Base-by-base conservation (phyloP, 2,329 filamentous ascomycete genomes). In the Colletotrichum sp. region DNA sequence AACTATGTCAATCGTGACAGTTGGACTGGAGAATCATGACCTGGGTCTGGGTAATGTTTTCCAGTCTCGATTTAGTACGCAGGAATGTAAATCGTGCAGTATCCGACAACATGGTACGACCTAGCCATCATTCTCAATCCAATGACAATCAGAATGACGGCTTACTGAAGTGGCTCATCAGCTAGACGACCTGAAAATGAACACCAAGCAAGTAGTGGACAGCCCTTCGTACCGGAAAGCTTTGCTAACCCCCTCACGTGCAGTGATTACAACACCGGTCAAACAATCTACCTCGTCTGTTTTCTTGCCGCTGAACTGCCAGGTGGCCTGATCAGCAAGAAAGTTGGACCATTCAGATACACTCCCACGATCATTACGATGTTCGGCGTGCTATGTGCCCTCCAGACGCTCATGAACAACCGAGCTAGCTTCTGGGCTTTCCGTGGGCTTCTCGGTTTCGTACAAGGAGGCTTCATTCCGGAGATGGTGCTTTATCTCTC, bases 41-140 rank as follows among this genome's bases (percentile, higher is more conserved):
- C 10, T 64, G 60, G 60, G 87, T 64, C n/a, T 64, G 60, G 38
- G 13, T 70, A 13, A 34, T 30, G 83, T 93, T 93, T 82, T 92
- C 93, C 73, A 90, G 90, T 0, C 85, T 93, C 8, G 91, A 93
- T 79, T 84, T 93, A 6, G 92, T 93, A 80, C 86, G 92, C 65
- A 91, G 91, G 66, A 94, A 93, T 79, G 84, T 93, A 79, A 87
- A 86, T 70, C 92, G 92, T 78, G 92, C 91, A 5, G 83, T 91
- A 30, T 91, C 90, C 3, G 92, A 93, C 80, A 90, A 91, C 78
- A 86, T 94, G 79, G 85, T 94, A 83, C 81, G 66, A 92, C 67
- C 80, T 18, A 36, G 34, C 32, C 24, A 21, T 2, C 7, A 6
- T 21, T 18, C 15, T 1, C 0, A 38, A 24, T 6, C 7, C 32